A percentile compares a stretch with the other conserved stretches of the same genome.
Evolutionary conservation across 1,284 basidiomycete species (phyloP).

Genomic region (Melampsora americana): DNA sequence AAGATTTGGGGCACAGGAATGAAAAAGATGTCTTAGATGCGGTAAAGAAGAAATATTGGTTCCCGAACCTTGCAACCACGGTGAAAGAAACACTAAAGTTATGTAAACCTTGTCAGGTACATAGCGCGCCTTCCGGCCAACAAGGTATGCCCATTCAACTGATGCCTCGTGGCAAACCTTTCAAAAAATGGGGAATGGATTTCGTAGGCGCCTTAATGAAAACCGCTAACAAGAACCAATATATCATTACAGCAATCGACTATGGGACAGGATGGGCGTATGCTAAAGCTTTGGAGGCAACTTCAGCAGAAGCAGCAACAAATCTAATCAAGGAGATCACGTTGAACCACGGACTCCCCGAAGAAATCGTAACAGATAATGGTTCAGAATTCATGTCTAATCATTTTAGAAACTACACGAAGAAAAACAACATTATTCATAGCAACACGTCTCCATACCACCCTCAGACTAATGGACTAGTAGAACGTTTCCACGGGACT

Average conservation of each 20-base stretch:
- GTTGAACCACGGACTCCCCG: constrained; percentile 19
- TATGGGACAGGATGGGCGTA: constrained; percentile 31
- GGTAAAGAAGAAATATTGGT: background rate
- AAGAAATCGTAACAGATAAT: constrained; percentile 16
- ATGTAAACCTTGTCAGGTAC: constrained; percentile 14
- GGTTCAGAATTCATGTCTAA: background rate
- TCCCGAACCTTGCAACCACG: no score
- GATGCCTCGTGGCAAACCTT: background rate
- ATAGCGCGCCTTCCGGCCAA: background rate
- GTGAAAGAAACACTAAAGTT: no score
- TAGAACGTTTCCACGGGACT: constrained; percentile 21
- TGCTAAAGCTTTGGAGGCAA: background rate
- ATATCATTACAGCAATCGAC: constrained; percentile 11
- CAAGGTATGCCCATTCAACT: background rate
- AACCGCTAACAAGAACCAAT: background rate
- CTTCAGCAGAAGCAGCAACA: background rate
- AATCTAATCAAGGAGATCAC: background rate
- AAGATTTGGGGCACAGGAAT: background rate
- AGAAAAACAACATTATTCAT: constrained; percentile 7
- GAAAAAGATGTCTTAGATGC: background rate
- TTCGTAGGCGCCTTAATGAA: constrained; percentile 13
- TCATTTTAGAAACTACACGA: background rate
- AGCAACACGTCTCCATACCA: background rate
- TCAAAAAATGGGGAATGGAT: constrained; percentile 21
- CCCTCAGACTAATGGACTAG: constrained; percentile 19